Evolutionary conservation across 2,329 filamentous ascomycete species (phyloP).

Genomic region (Coniella vitis): DNA sequence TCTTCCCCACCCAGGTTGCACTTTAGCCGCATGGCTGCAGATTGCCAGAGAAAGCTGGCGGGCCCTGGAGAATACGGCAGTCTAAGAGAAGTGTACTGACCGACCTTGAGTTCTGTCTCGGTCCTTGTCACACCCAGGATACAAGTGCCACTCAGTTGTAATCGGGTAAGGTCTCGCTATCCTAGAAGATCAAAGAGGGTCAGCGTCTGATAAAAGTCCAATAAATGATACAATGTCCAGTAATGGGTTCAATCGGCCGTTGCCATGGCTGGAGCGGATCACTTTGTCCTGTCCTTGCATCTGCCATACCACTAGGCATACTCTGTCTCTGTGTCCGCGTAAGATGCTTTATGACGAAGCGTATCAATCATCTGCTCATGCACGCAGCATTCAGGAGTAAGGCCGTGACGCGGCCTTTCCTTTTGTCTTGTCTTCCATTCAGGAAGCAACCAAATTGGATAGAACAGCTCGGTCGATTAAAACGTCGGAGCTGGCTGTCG

Average conservation of each 20-base stretch:
- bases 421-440: no score
- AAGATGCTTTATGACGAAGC: no score
- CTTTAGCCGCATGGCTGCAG: conserved; percentile 10
- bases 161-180: conserved; percentile 4
- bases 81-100: conserved; percentile 12
- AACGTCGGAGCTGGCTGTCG: no score
- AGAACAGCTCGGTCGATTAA: no score
- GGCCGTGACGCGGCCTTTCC: no score
- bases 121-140: conserved; percentile 17
- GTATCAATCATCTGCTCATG: no score
- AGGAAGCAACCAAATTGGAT: no score
- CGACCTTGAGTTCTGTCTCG: conserved; percentile 15
- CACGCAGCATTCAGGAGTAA: no score
- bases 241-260: background rate
- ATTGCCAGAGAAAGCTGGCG: conserved; percentile 9
- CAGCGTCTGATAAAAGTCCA: conserved; percentile 3
- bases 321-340: background rate
- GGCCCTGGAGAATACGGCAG: background rate
- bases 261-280: background rate
- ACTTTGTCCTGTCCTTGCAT: background rate
- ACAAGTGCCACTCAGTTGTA: conserved; percentile 10
- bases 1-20: conserved; percentile 5
- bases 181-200: conserved; percentile 10
- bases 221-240: background rate
- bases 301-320: background rate